Evolutionary conservation across 306 rosid species (phyloP), one percentile per base, ranked within the genome.

Genomic region (Gastrolobium villosum): DNA sequence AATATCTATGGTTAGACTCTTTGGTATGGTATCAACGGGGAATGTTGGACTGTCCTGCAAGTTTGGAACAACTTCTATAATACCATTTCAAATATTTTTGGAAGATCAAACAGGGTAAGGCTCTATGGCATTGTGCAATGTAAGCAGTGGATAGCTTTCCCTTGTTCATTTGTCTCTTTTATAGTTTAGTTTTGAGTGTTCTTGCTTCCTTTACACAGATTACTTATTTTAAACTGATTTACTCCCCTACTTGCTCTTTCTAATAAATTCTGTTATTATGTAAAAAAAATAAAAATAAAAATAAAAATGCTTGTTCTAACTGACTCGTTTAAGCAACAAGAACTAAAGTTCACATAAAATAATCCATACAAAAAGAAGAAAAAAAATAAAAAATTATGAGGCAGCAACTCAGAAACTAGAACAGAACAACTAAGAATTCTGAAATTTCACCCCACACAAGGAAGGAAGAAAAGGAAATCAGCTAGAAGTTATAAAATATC

Each of bases 281-380:
- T 52, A 53, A 39, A 28, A 1, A 39, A 43, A 4, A n/a, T n/a
- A n/a, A n/a, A n/a, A n/a, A n/a, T n/a, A n/a, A n/a, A n/a, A n/a
- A n/a, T n/a, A n/a, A 50, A 28, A n/a, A n/a, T n/a, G n/a, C n/a
- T n/a, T n/a, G n/a, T n/a, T n/a, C n/a, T n/a, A n/a, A n/a, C n/a
- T n/a, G 34, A 66, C 62, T 57, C 36, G 43, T 61, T 34, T 45
- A 74, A 50, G 70, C 59, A 68, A 84, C 59, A 53, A 62, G 54
- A 75, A 82, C 70, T 8, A 39, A 53, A 28, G 55, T 60, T 69
- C 41, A 52, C 3, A 70, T 57, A 55, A 70, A 45, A 76, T 4
- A 53, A 44, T 28, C 14, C 49, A 63, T 8, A 20, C 10, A 65
- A n/a, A n/a, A 73, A 72, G 41, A 36, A 50, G 39, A 10, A 52